Base-by-base conservation (phyloP, 331 rosid genomes). In the Arachis monticola region DNA sequence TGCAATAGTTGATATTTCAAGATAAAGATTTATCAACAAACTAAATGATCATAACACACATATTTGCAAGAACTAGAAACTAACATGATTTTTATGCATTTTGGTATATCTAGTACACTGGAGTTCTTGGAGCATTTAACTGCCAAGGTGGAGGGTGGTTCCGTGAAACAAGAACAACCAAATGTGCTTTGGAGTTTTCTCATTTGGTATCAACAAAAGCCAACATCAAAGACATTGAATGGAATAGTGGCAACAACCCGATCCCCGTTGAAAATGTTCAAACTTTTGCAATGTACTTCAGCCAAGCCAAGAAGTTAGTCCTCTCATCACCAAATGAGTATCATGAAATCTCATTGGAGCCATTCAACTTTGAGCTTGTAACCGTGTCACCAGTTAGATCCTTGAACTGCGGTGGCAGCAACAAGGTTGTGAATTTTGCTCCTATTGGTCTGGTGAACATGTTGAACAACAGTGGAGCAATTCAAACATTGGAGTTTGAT, bases 141-240 rank as follows among this genome's bases (percentile, higher is more conserved):
- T 94, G 97, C 68, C 99, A 94, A 82, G 99, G 97, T 80, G 99
- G 98, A 72, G 98, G 98, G 0, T 93, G 98, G 98, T 72, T 68
- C 47, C 88, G 83, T 0, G 98, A 93, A 44, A 78, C 81, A 0
- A 86, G 98, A 64, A 83, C 89, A 47, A 93, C 86, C 85, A 90
- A 92, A 52, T 85, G 96, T 63, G 85, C 84, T 22, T 78, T 93
- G 9, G 77, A 90, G 53, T 87, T 38, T 70, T 91, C 96, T n/a
- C 88, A 83, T 7, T 6, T 7, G 47, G 94, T 94, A 27, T 80
- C 88, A 44, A 75, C 97, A 3, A 90, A 81, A 69, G 57, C 85
- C 5, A 84, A 69, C 60, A 80, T 84, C 47, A 86, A 82, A 10
- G 99, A 94, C 77, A 88, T 94, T 5, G 92, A 94, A 22, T 94